Evolutionary conservation across 768 basidiomycete genomes (phyloP).

Genomic region (Lepiota subincarnata): DNA sequence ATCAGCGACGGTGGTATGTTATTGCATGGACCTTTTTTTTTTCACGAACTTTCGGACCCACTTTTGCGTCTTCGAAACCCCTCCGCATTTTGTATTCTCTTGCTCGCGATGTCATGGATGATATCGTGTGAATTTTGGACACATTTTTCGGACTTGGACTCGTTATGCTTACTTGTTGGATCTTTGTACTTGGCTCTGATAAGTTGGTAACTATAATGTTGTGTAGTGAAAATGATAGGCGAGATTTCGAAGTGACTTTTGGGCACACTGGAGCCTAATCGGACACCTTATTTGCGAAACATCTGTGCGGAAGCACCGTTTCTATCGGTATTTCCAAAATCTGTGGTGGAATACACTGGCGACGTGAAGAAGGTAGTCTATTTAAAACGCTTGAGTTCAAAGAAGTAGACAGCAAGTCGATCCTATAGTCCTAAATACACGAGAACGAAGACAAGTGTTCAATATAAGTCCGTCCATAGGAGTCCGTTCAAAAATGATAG

Average conservation of each 20-base stretch:
- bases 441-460: too few species aligned
- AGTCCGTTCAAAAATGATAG: too few species aligned
- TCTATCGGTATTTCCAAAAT: neutral
- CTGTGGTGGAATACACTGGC: too few species aligned
- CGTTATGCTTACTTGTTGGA: too few species aligned
- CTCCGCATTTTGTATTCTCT: neutral
- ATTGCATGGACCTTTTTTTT: neutral
- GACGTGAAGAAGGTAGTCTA: too few species aligned
- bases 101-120: neutral
- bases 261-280: too few species aligned
- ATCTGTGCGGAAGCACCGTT: neutral
- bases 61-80: neutral
- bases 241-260: neutral
- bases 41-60: neutral
- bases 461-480: too few species aligned
- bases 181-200: too few species aligned
- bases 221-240: neutral
- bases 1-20: neutral
- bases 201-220: neutral
- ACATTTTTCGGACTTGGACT: neutral
- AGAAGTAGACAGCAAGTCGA: too few species aligned
- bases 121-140: neutral
- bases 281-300: too few species aligned
- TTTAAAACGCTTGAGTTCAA: too few species aligned
- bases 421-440: too few species aligned